These are phyloP conservation scores for Populus hybrid DNA, from an alignment of 441 rosid species.

Conservation along the genomic window DNA sequence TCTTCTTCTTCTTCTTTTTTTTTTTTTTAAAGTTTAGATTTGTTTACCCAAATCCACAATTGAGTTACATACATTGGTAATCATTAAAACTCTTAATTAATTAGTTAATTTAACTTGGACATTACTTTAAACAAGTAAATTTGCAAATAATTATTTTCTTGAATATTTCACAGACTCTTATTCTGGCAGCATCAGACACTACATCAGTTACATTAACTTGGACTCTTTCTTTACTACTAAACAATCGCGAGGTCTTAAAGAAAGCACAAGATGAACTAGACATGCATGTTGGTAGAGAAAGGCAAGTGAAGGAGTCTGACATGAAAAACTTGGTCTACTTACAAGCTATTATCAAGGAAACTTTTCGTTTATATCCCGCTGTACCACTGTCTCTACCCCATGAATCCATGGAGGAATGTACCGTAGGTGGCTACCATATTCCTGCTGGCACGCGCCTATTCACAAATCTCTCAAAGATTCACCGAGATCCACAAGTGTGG, in stretches of 20 bases:
- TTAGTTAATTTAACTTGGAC: no score
- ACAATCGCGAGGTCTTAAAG: slow-evolving; percentile 29
- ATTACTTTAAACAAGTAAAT: no score
- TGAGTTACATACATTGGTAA: no score
- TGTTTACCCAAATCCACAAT: no score
- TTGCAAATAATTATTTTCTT: no score
- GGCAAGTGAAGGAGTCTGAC: slow-evolving; percentile 47
- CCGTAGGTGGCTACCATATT: slow-evolving; percentile 35
- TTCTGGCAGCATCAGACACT: slow-evolving; percentile 45
- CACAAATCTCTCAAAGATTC: slow-evolving; percentile 42
- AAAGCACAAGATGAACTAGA: slow-evolving; percentile 54
- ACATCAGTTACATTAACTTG: slow-evolving; percentile 39
- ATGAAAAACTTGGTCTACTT: slow-evolving; percentile 38
- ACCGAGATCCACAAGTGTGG: slow-evolving; percentile 41
- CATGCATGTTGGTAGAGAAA: slow-evolving; percentile 38
- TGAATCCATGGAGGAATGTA: slow-evolving; percentile 46
- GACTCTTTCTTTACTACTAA: slow-evolving; percentile 26
- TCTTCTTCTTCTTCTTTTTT: no score
- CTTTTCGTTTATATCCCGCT: slow-evolving; percentile 49
- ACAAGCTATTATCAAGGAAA: slow-evolving; percentile 52
- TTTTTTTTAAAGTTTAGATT: no score
- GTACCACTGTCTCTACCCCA: slow-evolving; percentile 37
- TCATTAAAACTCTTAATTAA: no score
- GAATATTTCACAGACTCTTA: slow-evolving; percentile 30
- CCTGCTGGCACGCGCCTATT: slow-evolving; percentile 39